phyloP scores from a whole-genome alignment of 2,329 filamentous ascomycete species.

The Colletotrichum musae region DNA sequence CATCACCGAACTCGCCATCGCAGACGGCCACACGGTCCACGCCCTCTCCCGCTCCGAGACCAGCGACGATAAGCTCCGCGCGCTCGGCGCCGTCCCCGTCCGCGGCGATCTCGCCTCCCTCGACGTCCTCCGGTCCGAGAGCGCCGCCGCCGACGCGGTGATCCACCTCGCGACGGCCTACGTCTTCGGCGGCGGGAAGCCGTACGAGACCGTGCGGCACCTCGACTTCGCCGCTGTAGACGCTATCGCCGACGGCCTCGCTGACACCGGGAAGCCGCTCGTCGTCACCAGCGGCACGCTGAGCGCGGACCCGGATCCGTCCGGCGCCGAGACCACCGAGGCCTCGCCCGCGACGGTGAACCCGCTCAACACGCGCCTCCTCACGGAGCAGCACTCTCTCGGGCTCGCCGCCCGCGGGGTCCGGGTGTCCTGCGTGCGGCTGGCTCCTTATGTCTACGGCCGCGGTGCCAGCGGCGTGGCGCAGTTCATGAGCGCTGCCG shows the following conservation, averaged over 20 bases:
- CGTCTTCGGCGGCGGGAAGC: slow-evolving; percentile 47
- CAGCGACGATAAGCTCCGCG: slow-evolving; percentile 53
- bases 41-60: slow-evolving; percentile 43
- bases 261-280: slow-evolving; percentile 52
- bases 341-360: slow-evolving; percentile 42
- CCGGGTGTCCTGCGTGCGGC: slow-evolving; percentile 52
- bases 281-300: slow-evolving; percentile 53
- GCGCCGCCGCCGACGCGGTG: slow-evolving; percentile 57
- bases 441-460: slow-evolving; percentile 62
- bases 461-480: slow-evolving; percentile 54
- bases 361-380: slow-evolving; percentile 46
- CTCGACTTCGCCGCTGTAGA: slow-evolving; percentile 54
- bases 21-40: slow-evolving; percentile 55
- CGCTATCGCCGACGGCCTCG: slow-evolving; percentile 52
- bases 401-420: slow-evolving; percentile 49
- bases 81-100: slow-evolving; percentile 55
- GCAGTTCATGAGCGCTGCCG: slow-evolving; percentile 51
- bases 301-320: slow-evolving; percentile 42
- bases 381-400: slow-evolving; percentile 51
- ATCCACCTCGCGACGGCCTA: slow-evolving; percentile 58
- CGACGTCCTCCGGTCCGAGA: slow-evolving; percentile 55
- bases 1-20: slow-evolving; percentile 53
- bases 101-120: slow-evolving; percentile 56
- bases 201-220: slow-evolving; percentile 43
- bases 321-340: slow-evolving; percentile 49